Base-by-base conservation (phyloP, 805 yeast genomes). In the Yarrowia sp. region DNA sequence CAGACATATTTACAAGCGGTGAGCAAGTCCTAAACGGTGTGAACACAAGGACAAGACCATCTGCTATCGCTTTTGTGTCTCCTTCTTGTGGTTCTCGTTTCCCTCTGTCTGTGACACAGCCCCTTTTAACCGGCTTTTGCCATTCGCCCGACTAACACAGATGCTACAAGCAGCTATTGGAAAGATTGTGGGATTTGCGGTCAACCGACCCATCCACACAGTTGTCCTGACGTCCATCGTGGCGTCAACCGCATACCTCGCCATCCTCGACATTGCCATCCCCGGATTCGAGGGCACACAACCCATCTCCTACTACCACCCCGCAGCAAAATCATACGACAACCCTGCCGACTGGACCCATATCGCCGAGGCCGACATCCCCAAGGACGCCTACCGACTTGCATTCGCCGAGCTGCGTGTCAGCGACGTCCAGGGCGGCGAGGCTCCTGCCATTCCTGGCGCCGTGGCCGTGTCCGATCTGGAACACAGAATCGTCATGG, bases 201-300 rank as follows among this genome's bases (percentile, higher is more conserved):
- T 97, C 14, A 84, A 85, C 69, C 84, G 87, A 74, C 99, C 99
- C 17, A 91, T 94, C 72, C 98, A 93, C 78, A 84, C 92, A 67
- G 87, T 93, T 66, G 86, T 92, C 56, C 74, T 86, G 68, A 84
- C 92, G 7, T 83, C 94, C 14, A 78, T 92, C 60, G 76, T 91
- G 47, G 95, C 96, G 2, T 88, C 97, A 3, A 79, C 90, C 66
- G 89, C 94, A 9, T 94, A 93, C 76, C 82, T 93, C 69, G 84
- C 93, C 3, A 84, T 76, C 70, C 78, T 85, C 69, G 80, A 79
- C 71, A 72, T 78, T 56, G 76, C 79, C 52, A 76, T 78, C n/a
- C 78, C 79, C 13, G 68, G 67, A 15, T 67, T 69, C 39, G 64
- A 60, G 36, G 56, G 68, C 44, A 38, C 70, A n/a, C 66, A 69